Base-by-base conservation (phyloP, 371 early-diverging fungal genomes). In the Rhizopus sp. region DNA sequence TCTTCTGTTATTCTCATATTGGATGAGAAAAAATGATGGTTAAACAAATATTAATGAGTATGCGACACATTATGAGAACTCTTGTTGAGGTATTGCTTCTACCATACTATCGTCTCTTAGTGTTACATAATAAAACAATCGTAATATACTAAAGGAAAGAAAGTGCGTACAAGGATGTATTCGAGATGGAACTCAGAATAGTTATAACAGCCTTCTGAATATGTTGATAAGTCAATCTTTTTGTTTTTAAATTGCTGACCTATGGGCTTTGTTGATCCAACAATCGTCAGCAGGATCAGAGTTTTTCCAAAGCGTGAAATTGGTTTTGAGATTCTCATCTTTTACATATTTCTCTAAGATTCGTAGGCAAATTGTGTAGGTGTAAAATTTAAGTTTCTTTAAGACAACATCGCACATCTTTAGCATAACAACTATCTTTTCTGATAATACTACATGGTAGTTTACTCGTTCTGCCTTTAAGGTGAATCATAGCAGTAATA, bases 161-260 rank as follows among this genome's bases (percentile, higher is more conserved):
- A 23, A 23, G 23, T 23, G 23, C 23, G 23, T 23, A 23, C 23
- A 23, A 23, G 23, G 23, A 23, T 23, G 23, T 52, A 16, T 39
- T 40, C 39, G 52, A 52, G 29, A 52, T 15, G 39, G 40, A 23
- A 34, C 52, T 52, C 52, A n/a, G n/a, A n/a, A n/a, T n/a, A 52
- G 38, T 40, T 13, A 52, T 39, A 52, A 39, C 23, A 40, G 29
- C 4, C 40, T 52, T 52, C 13, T 50, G 51, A 50, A 50, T 10
- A 15, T 50, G 51, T 50, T 3, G 5, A 50, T 4, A n/a, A 50
- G 51, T 7, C 4, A 37, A 8, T 15, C 34, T 50, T 50, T 23
- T 35, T 38, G 38, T 50, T 50, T 50, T 50, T 13, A 37, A 17
- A 6, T 17, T 50, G 51, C 37, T 35, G 38, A 50, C 4, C 51